phyloP scores from a whole-genome alignment of 768 basidiomycete genomes.

The Suillus plorans region DNA sequence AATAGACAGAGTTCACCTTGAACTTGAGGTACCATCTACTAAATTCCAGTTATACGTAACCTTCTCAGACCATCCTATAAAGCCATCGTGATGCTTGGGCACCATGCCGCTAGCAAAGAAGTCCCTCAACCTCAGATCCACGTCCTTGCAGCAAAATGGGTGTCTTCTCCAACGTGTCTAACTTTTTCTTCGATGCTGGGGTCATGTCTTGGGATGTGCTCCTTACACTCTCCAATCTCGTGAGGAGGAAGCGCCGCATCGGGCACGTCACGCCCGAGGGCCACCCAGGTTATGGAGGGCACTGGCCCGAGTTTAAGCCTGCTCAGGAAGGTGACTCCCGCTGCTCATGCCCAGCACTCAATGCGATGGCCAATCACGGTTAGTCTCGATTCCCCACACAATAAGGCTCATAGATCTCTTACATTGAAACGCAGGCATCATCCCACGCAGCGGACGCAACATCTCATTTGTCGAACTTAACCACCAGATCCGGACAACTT shows the following conservation, averaged over 20 bases:
- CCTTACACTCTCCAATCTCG: constrained; percentile 50
- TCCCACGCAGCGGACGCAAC: constrained; percentile 65
- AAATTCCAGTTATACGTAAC: not conserved
- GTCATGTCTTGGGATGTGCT: constrained; percentile 52
- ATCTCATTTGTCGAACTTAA: constrained; percentile 58
- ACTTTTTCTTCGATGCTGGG: constrained; percentile 12
- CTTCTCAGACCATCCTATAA: not conserved
- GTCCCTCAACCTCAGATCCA: too few species aligned
- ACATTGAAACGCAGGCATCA: constrained; percentile 28
- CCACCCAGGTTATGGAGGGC: constrained; percentile 56
- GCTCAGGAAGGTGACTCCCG: constrained; percentile 66
- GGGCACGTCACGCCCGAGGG: constrained; percentile 60
- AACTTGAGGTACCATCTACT: too few species aligned
- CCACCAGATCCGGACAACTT: constrained; percentile 49
- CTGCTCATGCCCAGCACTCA: constrained; percentile 72
- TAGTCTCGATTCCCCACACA: not conserved
- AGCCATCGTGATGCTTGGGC: not conserved
- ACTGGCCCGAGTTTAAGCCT: constrained; percentile 68
- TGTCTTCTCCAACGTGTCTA: not conserved
- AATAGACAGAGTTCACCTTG: too few species aligned
- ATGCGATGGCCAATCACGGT: constrained; percentile 87
- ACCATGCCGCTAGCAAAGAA: not conserved
- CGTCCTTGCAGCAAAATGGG: not conserved
- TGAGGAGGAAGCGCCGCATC: constrained; percentile 42
- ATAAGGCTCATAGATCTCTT: not conserved